A percentile compares a stretch with the other conserved stretches of the same genome.
These are phyloP conservation scores for Pyrus hybrid DNA, from an alignment of 331 rosid species.

Conservation along the genomic window DNA sequence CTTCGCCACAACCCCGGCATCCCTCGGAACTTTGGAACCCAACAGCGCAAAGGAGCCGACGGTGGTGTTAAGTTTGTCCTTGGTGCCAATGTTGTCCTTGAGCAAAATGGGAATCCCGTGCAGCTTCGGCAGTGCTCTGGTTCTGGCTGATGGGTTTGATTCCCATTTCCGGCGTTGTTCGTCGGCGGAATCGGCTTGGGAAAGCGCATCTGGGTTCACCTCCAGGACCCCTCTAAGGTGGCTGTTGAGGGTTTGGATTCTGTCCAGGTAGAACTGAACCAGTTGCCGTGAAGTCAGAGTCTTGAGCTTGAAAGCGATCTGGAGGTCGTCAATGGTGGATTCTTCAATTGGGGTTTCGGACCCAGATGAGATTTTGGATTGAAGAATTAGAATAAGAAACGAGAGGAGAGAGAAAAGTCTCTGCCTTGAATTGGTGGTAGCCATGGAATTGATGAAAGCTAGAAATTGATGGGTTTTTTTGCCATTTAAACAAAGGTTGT, in stretches of 20 bases:
- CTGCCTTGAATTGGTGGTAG: not conserved
- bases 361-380: not conserved
- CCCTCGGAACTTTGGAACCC: constrained; percentile 46
- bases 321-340: constrained; percentile 44
- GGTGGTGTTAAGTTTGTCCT: constrained; percentile 44
- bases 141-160: not conserved
- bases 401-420: not conserved
- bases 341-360: constrained; percentile 18
- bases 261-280: constrained; percentile 42
- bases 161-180: constrained; percentile 11
- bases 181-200: constrained; percentile 51
- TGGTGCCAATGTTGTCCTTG: constrained; percentile 29
- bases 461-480: too few relatives aligned
- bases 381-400: not conserved
- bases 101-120: constrained; percentile 54
- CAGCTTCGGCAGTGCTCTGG: constrained; percentile 17
- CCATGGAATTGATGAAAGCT: too few relatives aligned
- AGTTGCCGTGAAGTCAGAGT: constrained; percentile 36
- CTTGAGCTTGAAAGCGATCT: constrained; percentile 29
- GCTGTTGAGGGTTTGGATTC: constrained; percentile 31
- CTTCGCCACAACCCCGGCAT: constrained; percentile 44
- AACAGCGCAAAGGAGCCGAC: constrained; percentile 53
- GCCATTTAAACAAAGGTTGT: too few relatives aligned
- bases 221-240: constrained; percentile 45
- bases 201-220: constrained; percentile 53